Base-by-base conservation (phyloP, 169 alveolate genomes). In the Plasmodium coatneyi region DNA sequence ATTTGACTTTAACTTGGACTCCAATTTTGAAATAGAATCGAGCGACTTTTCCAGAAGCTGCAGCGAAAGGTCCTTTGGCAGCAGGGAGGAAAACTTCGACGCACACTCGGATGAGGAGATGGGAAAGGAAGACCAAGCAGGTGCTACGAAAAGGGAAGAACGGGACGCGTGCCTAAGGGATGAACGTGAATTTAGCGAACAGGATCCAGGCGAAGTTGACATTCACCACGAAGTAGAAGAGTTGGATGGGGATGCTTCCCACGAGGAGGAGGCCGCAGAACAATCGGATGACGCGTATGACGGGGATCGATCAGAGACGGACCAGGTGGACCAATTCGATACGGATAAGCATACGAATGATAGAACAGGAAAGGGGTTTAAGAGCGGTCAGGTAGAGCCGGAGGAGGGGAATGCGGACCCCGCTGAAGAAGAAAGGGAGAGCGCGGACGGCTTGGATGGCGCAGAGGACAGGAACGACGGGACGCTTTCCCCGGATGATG, bases 21-120 rank as follows among this genome's bases (percentile, higher is more conserved):
- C 92, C 30, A 49, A 49, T 46, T 91, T 91, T 71, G 92, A 91
- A 70, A 91, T 91, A 28, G 95, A 91, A 22, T 91, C 95, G 14
- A 91, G 90, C 32, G 95, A 91, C 82, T 91, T 91, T 49, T 91
- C 95, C 10, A 78, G 28, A 22, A 70, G 83, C 25, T 60, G 25
- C 56, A 91, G 95, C 82, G 95, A 70, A 6, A 81, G 60, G 43
- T 91, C 92, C 43, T 28, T 71, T 52, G 71, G 16, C 5, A 78
- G 54, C 36, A 78, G 76, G 25, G 92, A 79, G 25, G 89, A 32
- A 12, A 49, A 84, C 9, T 84, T 84, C 16, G 92, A 70, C 3
- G 86, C 71, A 3, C 19, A 70, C 36, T 25, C 41, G 34, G 60
- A 80, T 71, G 89, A 71, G 32, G 95, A 82, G 39, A 71, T 10